Base-by-base conservation (phyloP, 176 grass and related monocot species). In the Juncus inflexus region DNA sequence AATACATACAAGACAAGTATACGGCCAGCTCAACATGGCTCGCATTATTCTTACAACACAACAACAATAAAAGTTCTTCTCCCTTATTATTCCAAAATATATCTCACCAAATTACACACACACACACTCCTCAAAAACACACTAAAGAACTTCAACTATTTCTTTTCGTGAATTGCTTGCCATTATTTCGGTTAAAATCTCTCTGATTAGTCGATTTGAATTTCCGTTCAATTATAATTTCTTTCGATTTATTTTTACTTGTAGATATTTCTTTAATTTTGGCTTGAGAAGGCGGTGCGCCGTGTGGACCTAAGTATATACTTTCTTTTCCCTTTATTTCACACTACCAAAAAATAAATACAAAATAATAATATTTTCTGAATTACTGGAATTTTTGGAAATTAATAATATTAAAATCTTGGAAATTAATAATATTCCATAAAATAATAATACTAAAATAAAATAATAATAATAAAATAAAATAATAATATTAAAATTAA, bases 291-390 rank as follows among this genome's bases (percentile, higher is more conserved):
- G 80, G 84, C 0, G 87, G 81, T 51, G 87, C 91, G 3, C 91
- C 84, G 79, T 96, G 91, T 40, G 91, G 91, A 64, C 87, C 91
- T 14, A 96, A 79, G 78, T 96, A 90, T 14, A 96, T 80, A 64
- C 62, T 96, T 49, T 96, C 87, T 12, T 73, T 80, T 60, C 85
- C 87, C 62, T 87, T 90, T 67, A 66, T 71, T 60, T 59, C 65
- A 61, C 52, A 57, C 84, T 90, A 76, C 42, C 56, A 64, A 63
- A 51, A 81, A 28, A 68, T 6, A 28, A 50, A 53, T 28, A 43
- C 50, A 39, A 58, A 43, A 59, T 7, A 38, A 42, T 42, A 12
- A 15, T 16, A 71, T 52, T 67, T 50, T 35, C 41, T 41, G 12
- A 54, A n/a, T 28, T 28, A 28, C 19, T 28, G 19, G 19, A 28